Evolutionary conservation across 1,284 basidiomycete genomes (phyloP), one percentile per base, ranked within the genome.

Genomic region (Trichosporon inkin): DNA sequence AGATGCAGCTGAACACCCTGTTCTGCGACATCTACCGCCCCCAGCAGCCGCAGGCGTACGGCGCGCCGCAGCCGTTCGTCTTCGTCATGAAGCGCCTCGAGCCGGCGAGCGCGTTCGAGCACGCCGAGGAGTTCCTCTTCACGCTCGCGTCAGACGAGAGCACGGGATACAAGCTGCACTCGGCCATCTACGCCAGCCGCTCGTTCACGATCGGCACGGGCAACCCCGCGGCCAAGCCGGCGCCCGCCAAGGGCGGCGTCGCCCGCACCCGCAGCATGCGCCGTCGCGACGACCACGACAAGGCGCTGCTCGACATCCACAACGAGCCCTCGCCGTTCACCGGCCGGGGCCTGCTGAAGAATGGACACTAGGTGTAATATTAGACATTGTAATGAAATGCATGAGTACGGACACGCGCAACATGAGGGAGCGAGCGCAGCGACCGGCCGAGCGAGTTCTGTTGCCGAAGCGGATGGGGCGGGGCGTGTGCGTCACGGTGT

Each of bases 31-130:
- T 85, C 37, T 95, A 92, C 75, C 80, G 80, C 59, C 57, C 59
- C 0, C 81, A 91, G 56, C 89, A 86, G 6, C 28, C 28, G 28
- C 83, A 87, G 17, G 75, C 82, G 16, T 83, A 86, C 73, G 24
- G 41, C 3, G 81, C 88, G 1, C 73, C 75, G 11, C 90, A 89
- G 71, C 81, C 84, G 0, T 92, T 86, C 67, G 83, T 86, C 14
- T 93, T 95, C 69, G 86, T 89, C 19, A 79, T 92, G 72, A 95
- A 94, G 78, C 90, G 75, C 51, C 64, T 89, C 14, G 90, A 94
- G 69, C 88, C 88, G 66, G 80, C 89, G 19, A 84, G 87, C 2
- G 83, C 87, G 69, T 95, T 94, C 70, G 90, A 93, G 79, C 86
- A 91, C 73, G 84, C 85, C 6, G 81, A 84, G 22, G 92, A 95